These are phyloP conservation scores for Amanita rimosa DNA, from an alignment of 768 basidiomycete species.

Conservation along the genomic window DNA sequence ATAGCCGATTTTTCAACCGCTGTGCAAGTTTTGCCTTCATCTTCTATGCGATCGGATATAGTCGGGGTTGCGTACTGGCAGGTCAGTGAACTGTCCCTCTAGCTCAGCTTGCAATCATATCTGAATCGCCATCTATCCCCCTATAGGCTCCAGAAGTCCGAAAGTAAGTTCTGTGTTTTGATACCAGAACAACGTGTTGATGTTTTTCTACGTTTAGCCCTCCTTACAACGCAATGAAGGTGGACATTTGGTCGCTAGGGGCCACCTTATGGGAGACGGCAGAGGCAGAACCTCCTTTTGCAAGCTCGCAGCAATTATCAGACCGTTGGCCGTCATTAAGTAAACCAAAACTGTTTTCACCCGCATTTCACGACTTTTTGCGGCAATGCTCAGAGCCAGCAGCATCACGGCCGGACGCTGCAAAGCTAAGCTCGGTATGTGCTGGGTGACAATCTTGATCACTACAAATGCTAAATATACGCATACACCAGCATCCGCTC, in stretches of 20 bases:
- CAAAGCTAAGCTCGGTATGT: conserved; percentile 48
- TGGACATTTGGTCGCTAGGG: conserved; percentile 75
- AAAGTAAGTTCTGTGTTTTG: conserved; percentile 29
- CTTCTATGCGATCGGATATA: conserved; percentile 39
- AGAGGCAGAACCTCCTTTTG: conserved; percentile 65
- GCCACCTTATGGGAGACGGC: conserved; percentile 81
- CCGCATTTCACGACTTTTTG: conserved; percentile 65
- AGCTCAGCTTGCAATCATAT: not conserved
- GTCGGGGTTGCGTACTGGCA: conserved; percentile 80
- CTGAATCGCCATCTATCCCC: conserved; percentile 9
- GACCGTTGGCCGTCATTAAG: conserved; percentile 56
- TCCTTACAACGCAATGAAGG: conserved; percentile 60
- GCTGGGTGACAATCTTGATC: not conserved
- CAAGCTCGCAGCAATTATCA: conserved; percentile 41
- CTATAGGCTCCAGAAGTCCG: conserved; percentile 62
- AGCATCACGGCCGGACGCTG: conserved; percentile 40
- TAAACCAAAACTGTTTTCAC: conserved; percentile 50
- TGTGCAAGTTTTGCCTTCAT: conserved; percentile 41
- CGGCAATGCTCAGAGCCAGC: conserved; percentile 53
- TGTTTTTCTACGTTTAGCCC: conserved; percentile 28
- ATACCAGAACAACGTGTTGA: not conserved
- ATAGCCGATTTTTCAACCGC: conserved; percentile 78
- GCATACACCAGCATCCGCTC: conserved; percentile 38
- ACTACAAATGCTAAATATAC: not conserved
- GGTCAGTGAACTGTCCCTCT: conserved; percentile 21